Percentiles rank a stretch among this genome's conserved stretches.
Conservation (phyloP, 257 asterid genomes). For the Solanum phureja region DNA sequence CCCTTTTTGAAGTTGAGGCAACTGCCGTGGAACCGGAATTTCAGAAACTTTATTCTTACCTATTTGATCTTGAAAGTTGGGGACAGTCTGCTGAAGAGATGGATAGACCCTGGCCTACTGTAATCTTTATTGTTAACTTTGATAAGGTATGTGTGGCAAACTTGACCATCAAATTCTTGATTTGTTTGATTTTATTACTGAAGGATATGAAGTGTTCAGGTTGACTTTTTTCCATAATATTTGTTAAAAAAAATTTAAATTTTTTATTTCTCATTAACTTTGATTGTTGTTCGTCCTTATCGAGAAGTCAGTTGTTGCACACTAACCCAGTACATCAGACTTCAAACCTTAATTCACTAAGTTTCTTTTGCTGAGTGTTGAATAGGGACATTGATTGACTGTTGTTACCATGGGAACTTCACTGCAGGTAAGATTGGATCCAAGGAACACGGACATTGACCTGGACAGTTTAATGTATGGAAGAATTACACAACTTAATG, state of each 20-base stretch:
- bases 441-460: slow-evolving; percentile 78
- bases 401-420: not conserved
- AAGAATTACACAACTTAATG: slow-evolving; percentile 47
- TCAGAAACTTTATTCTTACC: slow-evolving; percentile 79
- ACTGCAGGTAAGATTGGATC: slow-evolving; percentile 78
- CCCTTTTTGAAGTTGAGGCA: slow-evolving; percentile 94
- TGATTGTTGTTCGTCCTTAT: not conserved
- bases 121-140: slow-evolving; percentile 77
- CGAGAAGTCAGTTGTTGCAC: not conserved
- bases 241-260: not conserved
- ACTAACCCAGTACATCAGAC: not conserved
- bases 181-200: not conserved
- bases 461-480: slow-evolving; percentile 82
- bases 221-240: not conserved
- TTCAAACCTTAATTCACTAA: not conserved
- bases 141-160: slow-evolving; percentile 62
- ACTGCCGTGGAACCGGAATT: slow-evolving; percentile 80
- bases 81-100: slow-evolving; percentile 54
- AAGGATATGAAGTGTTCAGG: slow-evolving; percentile 3
- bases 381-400: not conserved
- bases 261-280: not conserved
- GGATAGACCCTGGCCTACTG: slow-evolving; percentile 85
- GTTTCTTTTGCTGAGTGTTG: not conserved
- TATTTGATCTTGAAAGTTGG: slow-evolving; percentile 65
- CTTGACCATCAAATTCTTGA: slow-evolving; percentile 5